Conservation (phyloP, 2,329 filamentous ascomycete genomes). For the Chlorencoelia australis region DNA sequence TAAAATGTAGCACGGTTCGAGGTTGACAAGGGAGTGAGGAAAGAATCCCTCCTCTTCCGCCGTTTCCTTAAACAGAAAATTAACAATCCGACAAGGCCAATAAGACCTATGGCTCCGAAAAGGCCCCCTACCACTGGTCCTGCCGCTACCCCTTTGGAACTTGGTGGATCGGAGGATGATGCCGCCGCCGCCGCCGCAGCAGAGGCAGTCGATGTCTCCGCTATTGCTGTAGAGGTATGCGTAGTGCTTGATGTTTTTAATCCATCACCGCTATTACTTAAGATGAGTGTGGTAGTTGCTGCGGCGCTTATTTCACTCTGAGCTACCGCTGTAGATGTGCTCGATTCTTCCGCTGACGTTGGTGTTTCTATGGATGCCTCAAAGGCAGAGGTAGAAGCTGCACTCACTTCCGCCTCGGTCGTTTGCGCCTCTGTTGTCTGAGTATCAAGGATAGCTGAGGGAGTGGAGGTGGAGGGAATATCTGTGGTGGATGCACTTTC, state of each 20-base stretch:
- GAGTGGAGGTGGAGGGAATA: background rate
- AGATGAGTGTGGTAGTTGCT: slow-evolving; percentile 5
- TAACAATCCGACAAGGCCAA: slow-evolving; percentile 21
- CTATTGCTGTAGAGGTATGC: slow-evolving; percentile 9
- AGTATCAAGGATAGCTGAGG: background rate
- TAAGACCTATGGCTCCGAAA: slow-evolving; percentile 19
- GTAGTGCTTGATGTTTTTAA: slow-evolving; percentile 3
- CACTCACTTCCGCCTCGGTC: background rate
- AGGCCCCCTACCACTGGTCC: slow-evolving; percentile 23
- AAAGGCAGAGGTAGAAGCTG: slow-evolving; percentile 4
- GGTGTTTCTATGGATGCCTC: slow-evolving; percentile 18
- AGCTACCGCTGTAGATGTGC: slow-evolving; percentile 16
- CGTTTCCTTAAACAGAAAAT: slow-evolving; percentile 18
- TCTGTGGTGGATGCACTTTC: background rate
- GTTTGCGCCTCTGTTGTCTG: background rate
- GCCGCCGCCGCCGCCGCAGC: slow-evolving; percentile 11
- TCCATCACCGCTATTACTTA: too few species aligned
- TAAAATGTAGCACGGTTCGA: slow-evolving; percentile 17
- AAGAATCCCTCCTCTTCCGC: slow-evolving; percentile 14
- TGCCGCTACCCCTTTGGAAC: too few species aligned
- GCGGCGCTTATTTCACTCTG: slow-evolving; percentile 18
- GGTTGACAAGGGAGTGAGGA: slow-evolving; percentile 21
- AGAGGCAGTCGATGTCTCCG: slow-evolving; percentile 9
- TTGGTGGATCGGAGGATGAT: slow-evolving; percentile 12
- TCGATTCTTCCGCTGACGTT: slow-evolving; percentile 20